Base-by-base conservation (phyloP, 1,284 basidiomycete species). In the Caloboletus inedulis region DNA sequence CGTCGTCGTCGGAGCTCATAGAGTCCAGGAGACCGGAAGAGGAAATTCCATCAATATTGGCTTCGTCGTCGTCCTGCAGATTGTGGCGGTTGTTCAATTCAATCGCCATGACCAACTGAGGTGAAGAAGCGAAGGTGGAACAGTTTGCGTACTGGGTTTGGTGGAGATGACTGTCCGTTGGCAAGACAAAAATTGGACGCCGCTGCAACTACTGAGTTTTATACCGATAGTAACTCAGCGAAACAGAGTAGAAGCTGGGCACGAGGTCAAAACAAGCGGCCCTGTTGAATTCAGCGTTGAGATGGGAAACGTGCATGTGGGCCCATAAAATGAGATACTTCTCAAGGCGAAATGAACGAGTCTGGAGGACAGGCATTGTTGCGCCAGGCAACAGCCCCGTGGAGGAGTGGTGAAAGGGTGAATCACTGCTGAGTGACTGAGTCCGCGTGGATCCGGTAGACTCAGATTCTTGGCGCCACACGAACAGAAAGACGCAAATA, bases 191-290 rank as follows among this genome's bases (percentile, higher is more conserved):
- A 68, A 68, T 71, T 68, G 66, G 63, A 69, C 65, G 62, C 64
- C 65, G 69, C 66, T 59, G 69, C 63, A 71, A 63, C 64, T 61
- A 62, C 66, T 68, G 69, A 69, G 68, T 70, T 68, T 70, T 68
- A 68, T 68, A 71, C 59, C 57, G 55, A 71, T 70, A 71, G 63
- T 70, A 68, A 68, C 66, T 68, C 66, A 68, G 66, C 66, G 66
- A 68, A 71, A 63, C 69, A 68, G 60, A 66, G 69, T 59, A 67
- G 69, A 68, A 71, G 66, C 66, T 68, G 64, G 65, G 40, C 66
- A 68, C 66, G 66, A 61, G 66, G 66, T 62, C 56, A 43, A 60
- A 69, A 64, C 59, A 69, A 66, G 58, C 69, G 66, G 68, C 63
- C 63, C 62, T 69, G 62, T 53, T 45, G 64, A 62, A 43, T 43